phyloP scores from a whole-genome alignment of 768 basidiomycete species.

The Leucocoprinus leucothites region DNA sequence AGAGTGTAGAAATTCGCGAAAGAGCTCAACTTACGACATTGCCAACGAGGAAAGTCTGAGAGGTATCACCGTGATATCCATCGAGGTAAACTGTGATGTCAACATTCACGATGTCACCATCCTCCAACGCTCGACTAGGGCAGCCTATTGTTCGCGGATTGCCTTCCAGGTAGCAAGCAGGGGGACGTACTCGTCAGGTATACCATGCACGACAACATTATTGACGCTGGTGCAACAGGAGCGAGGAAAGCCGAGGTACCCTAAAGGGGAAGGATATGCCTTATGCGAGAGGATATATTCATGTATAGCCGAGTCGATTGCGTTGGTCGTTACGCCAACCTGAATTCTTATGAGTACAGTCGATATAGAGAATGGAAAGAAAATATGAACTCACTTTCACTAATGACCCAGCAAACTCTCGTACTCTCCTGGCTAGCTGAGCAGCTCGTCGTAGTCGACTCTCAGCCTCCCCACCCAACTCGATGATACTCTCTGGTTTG shows the following conservation, averaged over 20 bases:
- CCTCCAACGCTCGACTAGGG: constrained; percentile 68
- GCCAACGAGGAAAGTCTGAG: constrained; percentile 79
- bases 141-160: neutral
- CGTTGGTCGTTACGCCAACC: constrained; percentile 72
- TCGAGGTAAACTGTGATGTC: constrained; percentile 85
- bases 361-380: neutral
- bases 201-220: constrained; percentile 84
- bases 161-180: neutral
- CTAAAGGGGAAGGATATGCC: constrained; percentile 87
- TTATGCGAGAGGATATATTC: constrained; percentile 60
- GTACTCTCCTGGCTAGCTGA: constrained; percentile 50
- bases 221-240: constrained; percentile 88
- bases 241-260: constrained; percentile 71
- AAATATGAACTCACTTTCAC: constrained; percentile 41
- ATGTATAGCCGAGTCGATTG: constrained; percentile 72
- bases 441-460: constrained; percentile 49
- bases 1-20: neutral
- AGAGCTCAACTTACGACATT: constrained; percentile 50
- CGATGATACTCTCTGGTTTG: constrained; percentile 25
- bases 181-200: constrained; percentile 76
- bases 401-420: constrained; percentile 50
- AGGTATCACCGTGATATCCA: constrained; percentile 90
- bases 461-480: constrained; percentile 54
- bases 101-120: constrained; percentile 86
- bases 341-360: constrained; percentile 22